A percentile compares a stretch with the other conserved stretches of the same genome.
phyloP scores from a whole-genome alignment of 345 rosid species.

The Eucalyptus caleyi region DNA sequence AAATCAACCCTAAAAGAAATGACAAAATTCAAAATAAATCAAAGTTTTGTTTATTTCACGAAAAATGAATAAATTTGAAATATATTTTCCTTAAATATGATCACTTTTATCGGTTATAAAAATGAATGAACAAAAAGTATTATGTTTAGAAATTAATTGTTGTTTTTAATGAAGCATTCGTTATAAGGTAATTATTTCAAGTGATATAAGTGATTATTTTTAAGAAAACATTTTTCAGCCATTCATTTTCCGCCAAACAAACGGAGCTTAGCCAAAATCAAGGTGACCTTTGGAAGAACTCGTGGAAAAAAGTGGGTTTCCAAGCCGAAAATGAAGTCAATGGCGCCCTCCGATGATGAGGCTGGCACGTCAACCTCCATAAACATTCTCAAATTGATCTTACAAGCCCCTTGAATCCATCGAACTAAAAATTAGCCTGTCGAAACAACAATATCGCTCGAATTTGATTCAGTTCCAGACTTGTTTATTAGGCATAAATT shows the following conservation, averaged over 20 bases:
- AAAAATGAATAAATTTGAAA: too few relatives aligned
- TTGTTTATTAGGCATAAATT: background rate
- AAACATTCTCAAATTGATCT: background rate
- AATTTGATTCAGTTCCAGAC: background rate
- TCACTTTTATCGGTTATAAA: too few relatives aligned
- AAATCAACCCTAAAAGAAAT: background rate
- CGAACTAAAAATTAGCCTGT: background rate
- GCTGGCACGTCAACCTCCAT: background rate
- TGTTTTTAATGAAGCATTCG: background rate
- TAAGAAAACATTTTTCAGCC: rapidly evolving
- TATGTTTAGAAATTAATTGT: background rate
- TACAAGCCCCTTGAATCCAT: background rate
- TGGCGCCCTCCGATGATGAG: background rate
- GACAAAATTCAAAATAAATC: background rate
- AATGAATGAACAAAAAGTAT: too few relatives aligned
- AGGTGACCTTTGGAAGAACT: background rate
- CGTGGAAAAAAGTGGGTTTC: background rate
- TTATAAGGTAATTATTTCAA: background rate
- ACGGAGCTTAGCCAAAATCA: background rate
- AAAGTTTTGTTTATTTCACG: background rate
- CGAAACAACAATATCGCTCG: background rate
- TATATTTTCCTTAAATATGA: background rate
- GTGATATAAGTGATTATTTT: too few relatives aligned
- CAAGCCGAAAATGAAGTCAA: background rate
- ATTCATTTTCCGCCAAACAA: too few relatives aligned